A percentile compares a stretch with the other conserved stretches of the same genome.
Conservation (phyloP, 1,284 basidiomycete genomes). For the Singerocomus rubriflavus region DNA sequence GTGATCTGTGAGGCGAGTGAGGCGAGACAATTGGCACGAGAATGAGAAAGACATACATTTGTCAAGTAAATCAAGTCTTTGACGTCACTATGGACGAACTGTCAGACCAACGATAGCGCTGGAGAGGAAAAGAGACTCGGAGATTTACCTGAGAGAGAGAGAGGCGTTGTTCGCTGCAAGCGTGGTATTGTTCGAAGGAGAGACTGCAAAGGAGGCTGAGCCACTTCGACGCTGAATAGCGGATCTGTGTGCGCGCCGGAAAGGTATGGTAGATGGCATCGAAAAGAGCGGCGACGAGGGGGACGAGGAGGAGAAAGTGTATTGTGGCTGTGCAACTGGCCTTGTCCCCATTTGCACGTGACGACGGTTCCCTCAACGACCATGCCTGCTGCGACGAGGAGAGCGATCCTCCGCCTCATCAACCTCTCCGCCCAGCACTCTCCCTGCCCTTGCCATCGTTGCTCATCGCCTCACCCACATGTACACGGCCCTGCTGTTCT, state of each 20-base stretch:
- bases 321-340: constrained; percentile 13
- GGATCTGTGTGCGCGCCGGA: constrained; percentile 40
- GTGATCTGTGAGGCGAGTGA: constrained; percentile 48
- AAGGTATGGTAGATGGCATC: constrained; percentile 38
- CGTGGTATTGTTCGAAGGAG: constrained; percentile 15
- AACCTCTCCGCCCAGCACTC: constrained; percentile 64
- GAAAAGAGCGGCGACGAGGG: constrained; percentile 15
- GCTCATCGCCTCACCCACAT: constrained; percentile 42
- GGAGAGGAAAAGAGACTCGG: neutral
- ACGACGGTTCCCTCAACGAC: constrained; percentile 3
- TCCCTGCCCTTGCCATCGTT: constrained; percentile 75
- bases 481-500: constrained; percentile 39
- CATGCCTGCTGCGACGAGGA: constrained; percentile 53
- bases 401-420: constrained; percentile 65
- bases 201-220: constrained; percentile 20
- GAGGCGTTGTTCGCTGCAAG: constrained; percentile 15
- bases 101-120: neutral
- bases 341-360: constrained; percentile 1
- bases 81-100: constrained; percentile 46
- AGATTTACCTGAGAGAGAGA: constrained; percentile 42
- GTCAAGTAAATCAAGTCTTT: constrained; percentile 73
- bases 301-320: too few species aligned
- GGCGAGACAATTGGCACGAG: neutral
- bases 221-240: constrained; percentile 32
- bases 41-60: constrained; percentile 48